These are phyloP conservation scores for Stephanodiscus triporus DNA, from an alignment of 108 stramenopile genomes.

Conservation along the genomic window DNA sequence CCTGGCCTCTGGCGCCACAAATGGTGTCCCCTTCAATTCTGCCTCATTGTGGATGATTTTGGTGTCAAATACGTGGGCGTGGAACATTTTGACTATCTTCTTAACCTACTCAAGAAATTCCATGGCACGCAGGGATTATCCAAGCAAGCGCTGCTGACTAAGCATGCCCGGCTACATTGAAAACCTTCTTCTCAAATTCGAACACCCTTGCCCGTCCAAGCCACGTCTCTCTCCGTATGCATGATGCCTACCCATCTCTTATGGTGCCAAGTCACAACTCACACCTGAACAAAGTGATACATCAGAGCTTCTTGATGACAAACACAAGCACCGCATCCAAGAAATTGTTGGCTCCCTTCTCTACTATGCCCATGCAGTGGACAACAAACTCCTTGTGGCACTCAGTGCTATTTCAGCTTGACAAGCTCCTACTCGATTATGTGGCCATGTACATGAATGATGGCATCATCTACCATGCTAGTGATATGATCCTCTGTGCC, in stretches of 20 bases:
- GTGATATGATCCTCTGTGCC: too few relatives aligned
- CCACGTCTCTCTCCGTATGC: too few relatives aligned
- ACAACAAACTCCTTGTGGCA: too few relatives aligned
- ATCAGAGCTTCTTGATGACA: too few relatives aligned
- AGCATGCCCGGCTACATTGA: constrained; percentile 31
- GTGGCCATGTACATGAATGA: constrained; percentile 28
- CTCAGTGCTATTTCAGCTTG: constrained; percentile 21
- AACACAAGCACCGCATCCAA: constrained; percentile 21
- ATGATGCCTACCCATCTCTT: too few relatives aligned
- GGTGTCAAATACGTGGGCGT: constrained; percentile 51
- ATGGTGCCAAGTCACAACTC: too few relatives aligned
- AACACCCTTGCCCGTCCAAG: too few relatives aligned
- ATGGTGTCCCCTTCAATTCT: too few relatives aligned
- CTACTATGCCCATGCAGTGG: constrained; percentile 46
- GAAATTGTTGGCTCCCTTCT: constrained; percentile 50
- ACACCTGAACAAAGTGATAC: too few relatives aligned
- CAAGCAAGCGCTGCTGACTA: constrained; percentile 28
- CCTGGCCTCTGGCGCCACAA: constrained; percentile 34
- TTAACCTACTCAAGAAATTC: too few relatives aligned
- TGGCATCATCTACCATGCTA: too few relatives aligned
- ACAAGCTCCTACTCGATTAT: constrained; percentile 51
- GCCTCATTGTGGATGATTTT: constrained; percentile 44
- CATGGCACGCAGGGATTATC: constrained; percentile 38
- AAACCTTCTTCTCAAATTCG: too few relatives aligned
- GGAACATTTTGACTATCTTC: constrained; percentile 1